A percentile compares a stretch with the other conserved stretches of the same genome.
Conservation (phyloP, 768 basidiomycete genomes). For the Paxillus rubicundulus region DNA sequence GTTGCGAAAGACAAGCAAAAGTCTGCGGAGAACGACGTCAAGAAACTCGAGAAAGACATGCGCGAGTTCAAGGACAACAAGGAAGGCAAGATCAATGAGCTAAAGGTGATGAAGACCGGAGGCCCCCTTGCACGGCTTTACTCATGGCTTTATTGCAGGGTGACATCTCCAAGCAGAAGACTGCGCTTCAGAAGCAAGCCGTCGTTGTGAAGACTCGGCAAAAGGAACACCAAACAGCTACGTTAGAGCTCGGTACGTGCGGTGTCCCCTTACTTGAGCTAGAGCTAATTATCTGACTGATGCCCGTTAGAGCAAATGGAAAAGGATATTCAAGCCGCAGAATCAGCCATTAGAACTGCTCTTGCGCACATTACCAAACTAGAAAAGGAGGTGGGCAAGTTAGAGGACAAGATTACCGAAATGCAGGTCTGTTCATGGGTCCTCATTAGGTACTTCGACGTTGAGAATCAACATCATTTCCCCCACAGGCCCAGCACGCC, state of each 20-base stretch:
- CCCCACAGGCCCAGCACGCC: slow-evolving; percentile 49
- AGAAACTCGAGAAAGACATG: slow-evolving; percentile 95
- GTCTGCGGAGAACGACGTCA: slow-evolving; percentile 70
- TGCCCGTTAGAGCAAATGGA: slow-evolving; percentile 27
- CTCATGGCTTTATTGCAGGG: slow-evolving; percentile 34
- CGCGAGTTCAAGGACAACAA: slow-evolving; percentile 98
- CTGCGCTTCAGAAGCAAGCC: slow-evolving; percentile 75
- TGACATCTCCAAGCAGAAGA: slow-evolving; percentile 78
- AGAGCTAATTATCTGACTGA: not conserved
- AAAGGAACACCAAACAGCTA: slow-evolving; percentile 85
- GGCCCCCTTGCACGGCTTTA: not conserved
- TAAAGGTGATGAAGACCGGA: slow-evolving; percentile 59
- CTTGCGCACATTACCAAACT: slow-evolving; percentile 49
- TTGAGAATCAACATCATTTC: not conserved
- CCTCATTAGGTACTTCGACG: not conserved
- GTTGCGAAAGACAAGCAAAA: slow-evolving; percentile 74
- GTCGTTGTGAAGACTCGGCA: slow-evolving; percentile 82
- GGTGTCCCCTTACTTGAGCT: not conserved
- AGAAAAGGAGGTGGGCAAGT: slow-evolving; percentile 58
- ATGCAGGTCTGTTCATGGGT: slow-evolving; percentile 16
- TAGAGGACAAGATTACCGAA: slow-evolving; percentile 46
- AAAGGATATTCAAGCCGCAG: slow-evolving; percentile 26
- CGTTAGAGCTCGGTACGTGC: slow-evolving; percentile 78
- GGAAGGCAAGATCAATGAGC: slow-evolving; percentile 91
- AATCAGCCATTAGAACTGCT: slow-evolving; percentile 29